Base-by-base conservation (phyloP, 2,329 filamentous ascomycete genomes). In the Onygenales sp. region DNA sequence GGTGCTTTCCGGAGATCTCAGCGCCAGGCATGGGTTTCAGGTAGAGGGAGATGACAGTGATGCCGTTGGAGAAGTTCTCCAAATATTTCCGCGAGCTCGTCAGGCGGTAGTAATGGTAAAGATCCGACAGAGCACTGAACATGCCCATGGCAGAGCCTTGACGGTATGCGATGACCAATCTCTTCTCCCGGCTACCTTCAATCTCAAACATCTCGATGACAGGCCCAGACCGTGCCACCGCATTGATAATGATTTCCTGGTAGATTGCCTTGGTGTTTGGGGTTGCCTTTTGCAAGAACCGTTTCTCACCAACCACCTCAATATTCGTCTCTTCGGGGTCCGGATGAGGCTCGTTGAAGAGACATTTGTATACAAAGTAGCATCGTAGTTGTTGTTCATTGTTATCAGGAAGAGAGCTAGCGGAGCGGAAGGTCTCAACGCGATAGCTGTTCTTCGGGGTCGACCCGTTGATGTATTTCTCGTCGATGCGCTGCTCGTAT, bases 191-290 rank as follows among this genome's bases (percentile, higher is more conserved):
- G 14, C 86, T 87, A 61, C 82, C 88, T 66, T 95, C 89, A 53
- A 98, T 91, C 67, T 98, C 92, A 64, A 95, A 98, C 70, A 95
- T 88, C 73, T 98, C 92, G 61, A 98, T 97, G 62, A 98, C 93
- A 2, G 93, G 93, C 5, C 93, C 93, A 36, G 88, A 92, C 57
- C 93, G 80, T 63, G 78, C 78, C 52, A 96, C 88, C 4, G 90
- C 90, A 52, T 88, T 82, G 66, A 87, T 83, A 65, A 98, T 91
- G 65, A 96, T 88, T 63, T 95, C 87, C 70, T 94, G 87, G 76
- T 98, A 98, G 65, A 98, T 87, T 62, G 88, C 84, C 76, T 92
- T 94, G 57, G 93, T 98, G 76, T 98, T 97, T 66, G 83, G 81
- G 9, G 93, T 97, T 11, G 92, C 91, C 78, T 98, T 98, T 65